Percentiles rank a stretch among this genome's conserved stretches.
Conservation (phyloP, 257 asterid genomes). For the Verbena officinalis region DNA sequence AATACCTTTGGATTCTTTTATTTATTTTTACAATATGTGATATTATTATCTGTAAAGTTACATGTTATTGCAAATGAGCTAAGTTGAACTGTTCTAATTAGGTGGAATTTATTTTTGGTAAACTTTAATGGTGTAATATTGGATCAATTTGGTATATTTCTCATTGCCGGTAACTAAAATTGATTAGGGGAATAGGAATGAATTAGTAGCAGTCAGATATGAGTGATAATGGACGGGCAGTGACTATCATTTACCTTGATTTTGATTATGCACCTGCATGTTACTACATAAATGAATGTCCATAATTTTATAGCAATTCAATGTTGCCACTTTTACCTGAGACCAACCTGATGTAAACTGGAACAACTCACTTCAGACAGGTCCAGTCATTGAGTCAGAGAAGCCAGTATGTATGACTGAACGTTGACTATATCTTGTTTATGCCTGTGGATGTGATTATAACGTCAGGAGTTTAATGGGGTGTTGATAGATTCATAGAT, state of each 20-base stretch:
- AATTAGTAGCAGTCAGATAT: not conserved
- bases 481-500: too few relatives aligned
- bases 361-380: too few relatives aligned
- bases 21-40: not conserved
- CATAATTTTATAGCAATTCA: slow-evolving; percentile 3
- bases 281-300: slow-evolving; percentile 12
- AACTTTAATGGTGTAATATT: not conserved
- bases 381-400: too few relatives aligned
- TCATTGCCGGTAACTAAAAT: slow-evolving; percentile 19
- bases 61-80: not conserved
- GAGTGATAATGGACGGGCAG: not conserved
- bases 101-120: slow-evolving; percentile 6
- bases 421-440: too few relatives aligned
- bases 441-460: too few relatives aligned
- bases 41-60: slow-evolving; percentile 3
- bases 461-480: too few relatives aligned
- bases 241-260: slow-evolving; percentile 1
- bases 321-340: not conserved
- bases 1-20: not conserved
- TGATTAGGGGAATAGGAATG: not conserved
- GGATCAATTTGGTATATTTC: slow-evolving; percentile 7
- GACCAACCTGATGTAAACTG: slow-evolving; percentile 2
- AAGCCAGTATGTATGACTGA: too few relatives aligned
- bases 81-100: not conserved
- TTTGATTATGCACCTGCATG: slow-evolving; percentile 18